Conservation (phyloP, 495 filamentous ascomycete species). For the Hypoxylon fuscum region DNA sequence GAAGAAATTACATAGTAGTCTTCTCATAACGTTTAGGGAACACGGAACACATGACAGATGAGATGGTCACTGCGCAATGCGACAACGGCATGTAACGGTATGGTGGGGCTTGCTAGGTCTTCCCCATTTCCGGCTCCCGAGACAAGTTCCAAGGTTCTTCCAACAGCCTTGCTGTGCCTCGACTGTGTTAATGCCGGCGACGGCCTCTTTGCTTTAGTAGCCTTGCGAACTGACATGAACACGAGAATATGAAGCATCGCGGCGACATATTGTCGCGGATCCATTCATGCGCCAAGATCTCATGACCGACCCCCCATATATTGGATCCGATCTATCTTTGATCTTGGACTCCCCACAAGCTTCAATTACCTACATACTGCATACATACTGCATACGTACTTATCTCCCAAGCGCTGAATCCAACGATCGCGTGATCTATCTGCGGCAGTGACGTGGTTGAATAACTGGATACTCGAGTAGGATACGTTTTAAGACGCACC, state of each 20-base stretch:
- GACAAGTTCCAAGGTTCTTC: constrained; percentile 21
- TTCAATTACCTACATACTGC: background rate
- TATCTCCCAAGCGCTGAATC: background rate
- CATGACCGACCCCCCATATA: background rate
- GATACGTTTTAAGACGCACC: constrained; percentile 6
- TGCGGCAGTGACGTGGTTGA: background rate
- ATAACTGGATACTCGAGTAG: background rate
- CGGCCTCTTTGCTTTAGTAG: constrained; percentile 2
- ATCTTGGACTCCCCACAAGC: background rate
- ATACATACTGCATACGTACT: no score
- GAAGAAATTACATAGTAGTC: background rate
- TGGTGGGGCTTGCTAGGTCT: constrained; percentile 15
- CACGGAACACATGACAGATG: constrained; percentile 6
- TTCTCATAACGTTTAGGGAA: background rate
- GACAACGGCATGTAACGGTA: constrained; percentile 34
- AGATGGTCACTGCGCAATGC: constrained; percentile 19
- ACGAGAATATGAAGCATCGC: constrained; percentile 17
- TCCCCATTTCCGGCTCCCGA: constrained; percentile 32
- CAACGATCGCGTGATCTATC: background rate
- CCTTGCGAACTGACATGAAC: constrained; percentile 14
- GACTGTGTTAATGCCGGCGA: constrained; percentile 18
- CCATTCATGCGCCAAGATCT: constrained; percentile 35
- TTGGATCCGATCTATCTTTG: constrained; percentile 13
- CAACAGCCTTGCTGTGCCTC: constrained; percentile 19
- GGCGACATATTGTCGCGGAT: constrained; percentile 24